Evolutionary conservation across 2,329 filamentous ascomycete genomes (phyloP).

Genomic region (Colletotrichum kahawae): DNA sequence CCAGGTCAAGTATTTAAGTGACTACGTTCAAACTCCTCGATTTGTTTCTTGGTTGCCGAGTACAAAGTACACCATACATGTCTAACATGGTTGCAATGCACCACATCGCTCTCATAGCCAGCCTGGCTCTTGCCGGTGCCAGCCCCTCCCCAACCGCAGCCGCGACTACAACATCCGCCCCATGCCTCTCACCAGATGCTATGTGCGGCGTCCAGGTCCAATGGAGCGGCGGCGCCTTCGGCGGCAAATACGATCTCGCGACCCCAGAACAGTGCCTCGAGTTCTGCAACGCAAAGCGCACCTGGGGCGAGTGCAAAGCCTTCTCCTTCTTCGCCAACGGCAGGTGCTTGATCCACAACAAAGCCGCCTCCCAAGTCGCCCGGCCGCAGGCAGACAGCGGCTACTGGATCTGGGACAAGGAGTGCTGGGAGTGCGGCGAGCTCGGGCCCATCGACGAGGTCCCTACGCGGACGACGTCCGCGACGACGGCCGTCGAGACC

Average conservation of each 20-base stretch:
- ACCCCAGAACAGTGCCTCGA: not conserved
- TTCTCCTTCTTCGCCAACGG: not conserved
- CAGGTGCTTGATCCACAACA: not conserved
- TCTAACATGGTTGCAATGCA: not conserved
- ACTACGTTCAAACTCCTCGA: not conserved
- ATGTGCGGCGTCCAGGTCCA: not conserved
- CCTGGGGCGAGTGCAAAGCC: not conserved
- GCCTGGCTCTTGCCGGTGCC: not conserved
- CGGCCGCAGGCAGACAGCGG: not conserved
- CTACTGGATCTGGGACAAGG: not conserved
- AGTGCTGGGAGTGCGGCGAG: not conserved
- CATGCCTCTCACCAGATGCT: not conserved
- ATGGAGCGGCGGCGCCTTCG: not conserved
- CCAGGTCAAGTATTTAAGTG: not conserved
- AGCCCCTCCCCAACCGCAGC: not conserved
- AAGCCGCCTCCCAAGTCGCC: not conserved
- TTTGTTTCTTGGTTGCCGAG: not conserved
- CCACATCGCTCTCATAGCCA: not conserved
- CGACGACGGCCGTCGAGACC: not conserved
- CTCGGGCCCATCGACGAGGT: not conserved
- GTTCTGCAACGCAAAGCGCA: not conserved
- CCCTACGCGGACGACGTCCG: not conserved
- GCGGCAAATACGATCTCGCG: not conserved
- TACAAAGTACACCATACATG: not conserved
- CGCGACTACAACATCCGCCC: not conserved